Evolutionary conservation across 805 yeast species (phyloP).

Genomic region (Yamadazyma takamatsuzukensis): DNA sequence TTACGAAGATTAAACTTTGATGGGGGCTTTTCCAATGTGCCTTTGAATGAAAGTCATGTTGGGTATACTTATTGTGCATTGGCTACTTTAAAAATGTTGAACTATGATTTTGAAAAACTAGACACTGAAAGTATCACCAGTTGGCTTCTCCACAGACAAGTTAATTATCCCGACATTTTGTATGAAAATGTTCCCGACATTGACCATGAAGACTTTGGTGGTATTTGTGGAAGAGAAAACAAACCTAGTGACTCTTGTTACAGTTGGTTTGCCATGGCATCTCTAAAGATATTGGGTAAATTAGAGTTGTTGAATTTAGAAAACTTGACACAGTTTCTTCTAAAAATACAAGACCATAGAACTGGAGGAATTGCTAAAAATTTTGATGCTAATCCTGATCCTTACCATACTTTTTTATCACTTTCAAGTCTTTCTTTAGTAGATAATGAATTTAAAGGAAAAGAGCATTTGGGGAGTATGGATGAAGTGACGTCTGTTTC

Average conservation of each 20-base stretch:
- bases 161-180: constrained; percentile 30
- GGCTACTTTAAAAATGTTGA: constrained; percentile 49
- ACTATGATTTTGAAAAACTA: constrained; percentile 16
- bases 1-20: constrained; percentile 32
- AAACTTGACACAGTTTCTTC: constrained; percentile 42
- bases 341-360: constrained; percentile 54
- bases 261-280: constrained; percentile 74
- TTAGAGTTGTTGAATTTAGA: constrained; percentile 31
- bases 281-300: constrained; percentile 45
- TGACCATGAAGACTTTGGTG: constrained; percentile 56
- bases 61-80: constrained; percentile 87
- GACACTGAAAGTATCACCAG: constrained; percentile 36
- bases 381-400: constrained; percentile 63
- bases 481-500: constrained; percentile 28
- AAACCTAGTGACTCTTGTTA: constrained; percentile 86
- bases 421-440: constrained; percentile 36
- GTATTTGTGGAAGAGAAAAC: constrained; percentile 83
- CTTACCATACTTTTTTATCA: constrained; percentile 64
- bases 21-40: constrained; percentile 69
- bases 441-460: constrained; percentile 7
- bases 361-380: constrained; percentile 79
- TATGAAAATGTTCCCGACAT: constrained; percentile 24
- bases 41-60: constrained; percentile 67
- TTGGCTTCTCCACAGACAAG: constrained; percentile 68
- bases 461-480: constrained; percentile 14